Base-by-base conservation (phyloP, 352 stramenopile species). In the Pythium phragmiticola region DNA sequence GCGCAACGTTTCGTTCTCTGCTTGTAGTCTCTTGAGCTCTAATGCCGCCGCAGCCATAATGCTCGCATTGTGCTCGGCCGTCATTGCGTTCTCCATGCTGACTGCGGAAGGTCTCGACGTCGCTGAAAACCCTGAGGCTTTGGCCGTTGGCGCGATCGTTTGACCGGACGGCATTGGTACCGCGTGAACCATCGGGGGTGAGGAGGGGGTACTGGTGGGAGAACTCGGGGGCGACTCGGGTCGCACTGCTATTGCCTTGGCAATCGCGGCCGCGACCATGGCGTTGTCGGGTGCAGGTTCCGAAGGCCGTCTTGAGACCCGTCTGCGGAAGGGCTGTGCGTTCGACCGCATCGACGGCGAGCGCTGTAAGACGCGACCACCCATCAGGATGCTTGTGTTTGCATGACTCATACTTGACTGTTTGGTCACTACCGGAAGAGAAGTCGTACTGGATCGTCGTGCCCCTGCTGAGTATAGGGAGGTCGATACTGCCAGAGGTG, bases 1-100 rank as follows among this genome's bases (percentile, higher is more conserved):
- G 52, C 74, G 64, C 45, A 84, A 36, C 17, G 65, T 36, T 1
- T 65, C 34, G 17, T 80, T 76, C 17, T 66, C 59, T 11, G 23
- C 37, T 9, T 68, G 52, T n/a, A 57, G 36, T 28, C 46, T 46
- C 16, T 59, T 50, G 28, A 65, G 30, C 26, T 57, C 60, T 7
- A 37, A 30, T 7, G 52, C 34, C 5, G 43, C 19, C 12, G 52
- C 36, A 2, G n/a, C 21, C 21, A 21, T 21, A 23, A 41, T 42
- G 5, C 34, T 33, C 26, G 33, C 34, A n/a, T 34, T 30, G 3
- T 47, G 43, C 26, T 51, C 34, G 2, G 26, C 14, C 17, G 26
- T 9, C 8, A 64, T 28, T 9, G 30, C n/a, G 23, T 48, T 37
- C 3, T 51, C 46, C 4, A 28, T 37, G 33, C 23, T 34, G 14